Evolutionary conservation across 805 yeast species (phyloP).

Genomic region (Ogataea thermomethanolica): DNA sequence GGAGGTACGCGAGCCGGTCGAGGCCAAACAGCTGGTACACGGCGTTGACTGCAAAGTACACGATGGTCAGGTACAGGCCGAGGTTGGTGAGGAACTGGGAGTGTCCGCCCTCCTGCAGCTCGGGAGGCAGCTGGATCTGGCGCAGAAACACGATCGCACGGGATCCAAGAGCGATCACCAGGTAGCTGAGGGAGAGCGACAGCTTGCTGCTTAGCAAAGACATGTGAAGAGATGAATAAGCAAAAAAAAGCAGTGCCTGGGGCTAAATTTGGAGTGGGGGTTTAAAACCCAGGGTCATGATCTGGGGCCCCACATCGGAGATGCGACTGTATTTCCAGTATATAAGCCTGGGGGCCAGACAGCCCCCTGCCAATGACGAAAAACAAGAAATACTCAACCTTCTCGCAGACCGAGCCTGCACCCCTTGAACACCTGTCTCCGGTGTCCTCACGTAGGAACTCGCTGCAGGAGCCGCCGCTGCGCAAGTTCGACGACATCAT

Average conservation of each 20-base stretch:
- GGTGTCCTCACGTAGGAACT: constrained; percentile 12
- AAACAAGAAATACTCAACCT: constrained; percentile 20
- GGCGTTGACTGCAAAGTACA: constrained; percentile 40
- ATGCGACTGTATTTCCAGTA: constrained; percentile 1
- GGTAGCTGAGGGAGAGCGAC: constrained; percentile 16
- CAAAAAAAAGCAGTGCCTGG: not conserved
- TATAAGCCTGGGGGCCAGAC: not conserved
- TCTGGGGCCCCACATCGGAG: constrained; percentile 1
- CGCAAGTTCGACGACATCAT: constrained; percentile 53
- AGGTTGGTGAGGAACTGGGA: constrained; percentile 71
- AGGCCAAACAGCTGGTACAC: constrained; percentile 35
- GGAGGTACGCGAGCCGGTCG: constrained; percentile 20
- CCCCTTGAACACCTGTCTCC: constrained; percentile 29
- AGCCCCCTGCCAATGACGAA: constrained; percentile 5
- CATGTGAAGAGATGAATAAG: not conserved
- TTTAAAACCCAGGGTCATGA: not conserved
- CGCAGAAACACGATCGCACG: constrained; percentile 15
- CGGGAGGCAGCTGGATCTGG: constrained; percentile 42
- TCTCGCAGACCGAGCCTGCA: constrained; percentile 30
- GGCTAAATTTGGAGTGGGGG: not conserved
- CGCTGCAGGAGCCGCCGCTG: constrained; percentile 23
- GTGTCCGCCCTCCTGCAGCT: constrained; percentile 56
- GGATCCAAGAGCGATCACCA: constrained; percentile 12
- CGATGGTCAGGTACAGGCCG: constrained; percentile 47
- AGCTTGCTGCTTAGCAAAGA: constrained; percentile 6